phyloP scores from a whole-genome alignment of 106 monocot species.

The Dactylorhiza incarnata region DNA sequence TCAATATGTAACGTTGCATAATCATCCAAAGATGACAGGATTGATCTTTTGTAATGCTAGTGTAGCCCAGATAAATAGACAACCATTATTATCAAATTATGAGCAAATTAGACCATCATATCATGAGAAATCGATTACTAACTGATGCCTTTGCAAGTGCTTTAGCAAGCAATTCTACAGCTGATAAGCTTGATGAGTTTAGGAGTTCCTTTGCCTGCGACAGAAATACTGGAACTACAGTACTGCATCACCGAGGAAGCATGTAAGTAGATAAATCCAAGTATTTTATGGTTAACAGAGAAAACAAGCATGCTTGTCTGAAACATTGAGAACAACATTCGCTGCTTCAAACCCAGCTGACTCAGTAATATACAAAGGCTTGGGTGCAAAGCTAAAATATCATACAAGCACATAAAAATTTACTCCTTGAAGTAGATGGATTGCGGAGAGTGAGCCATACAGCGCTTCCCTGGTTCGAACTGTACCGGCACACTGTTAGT shows the following conservation, averaged over 20 bases:
- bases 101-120: background rate
- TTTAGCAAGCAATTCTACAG: conserved; percentile 89
- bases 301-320: conserved; percentile 55
- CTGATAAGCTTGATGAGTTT: conserved; percentile 56
- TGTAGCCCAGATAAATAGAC: conserved; percentile 58
- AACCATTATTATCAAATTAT: background rate
- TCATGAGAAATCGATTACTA: conserved; percentile 7
- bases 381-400: conserved; percentile 88
- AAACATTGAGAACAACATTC: conserved; percentile 54
- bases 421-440: too few relatives aligned
- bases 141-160: conserved; percentile 96
- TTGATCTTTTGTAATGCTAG: conserved; percentile 83
- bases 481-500: too few relatives aligned
- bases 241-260: conserved; percentile 38
- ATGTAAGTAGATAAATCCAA: background rate
- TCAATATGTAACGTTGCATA: conserved; percentile 73
- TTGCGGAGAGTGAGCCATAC: too few relatives aligned
- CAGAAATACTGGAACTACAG: conserved; percentile 76
- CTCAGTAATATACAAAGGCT: conserved; percentile 79
- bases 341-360: conserved; percentile 78
- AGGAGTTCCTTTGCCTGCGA: conserved; percentile 74
- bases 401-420: too few relatives aligned
- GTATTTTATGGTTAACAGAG: background rate
- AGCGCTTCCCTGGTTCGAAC: too few relatives aligned
- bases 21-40: conserved; percentile 79